phyloP scores from a whole-genome alignment of 2,329 filamentous ascomycete genomes.

The Scorias spongiosa region DNA sequence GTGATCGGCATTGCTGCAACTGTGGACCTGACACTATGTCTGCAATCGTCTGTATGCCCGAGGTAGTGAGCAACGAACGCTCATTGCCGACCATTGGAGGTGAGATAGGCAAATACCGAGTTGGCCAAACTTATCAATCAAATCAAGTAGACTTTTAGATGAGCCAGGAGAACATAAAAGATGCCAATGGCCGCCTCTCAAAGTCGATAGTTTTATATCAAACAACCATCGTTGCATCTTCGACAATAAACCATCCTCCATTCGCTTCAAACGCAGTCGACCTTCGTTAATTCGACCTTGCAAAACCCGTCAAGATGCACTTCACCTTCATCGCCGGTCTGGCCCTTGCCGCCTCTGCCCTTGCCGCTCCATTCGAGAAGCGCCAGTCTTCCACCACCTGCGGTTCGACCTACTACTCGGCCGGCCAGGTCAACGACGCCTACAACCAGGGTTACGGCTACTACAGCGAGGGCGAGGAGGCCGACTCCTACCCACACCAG shows the following conservation, averaged over 20 bases:
- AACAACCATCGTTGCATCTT: no score
- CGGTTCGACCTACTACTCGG: conserved; percentile 38
- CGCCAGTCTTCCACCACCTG: conserved; percentile 37
- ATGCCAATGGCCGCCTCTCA: no score
- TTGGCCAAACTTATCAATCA: no score
- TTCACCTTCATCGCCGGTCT: conserved; percentile 15
- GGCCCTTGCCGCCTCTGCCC: conserved; percentile 13
- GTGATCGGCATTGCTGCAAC: not conserved
- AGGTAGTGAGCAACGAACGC: not conserved
- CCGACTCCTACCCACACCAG: conserved; percentile 18
- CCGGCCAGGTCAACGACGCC: conserved; percentile 34
- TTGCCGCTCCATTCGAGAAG: conserved; percentile 18
- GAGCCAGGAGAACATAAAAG: no score
- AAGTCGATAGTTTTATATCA: no score
- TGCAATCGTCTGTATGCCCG: not conserved
- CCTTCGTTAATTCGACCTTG: no score
- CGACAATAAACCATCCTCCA: no score
- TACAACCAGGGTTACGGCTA: conserved; percentile 37
- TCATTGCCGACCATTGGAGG: not conserved
- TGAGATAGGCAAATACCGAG: not conserved
- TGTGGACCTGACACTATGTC: not conserved
- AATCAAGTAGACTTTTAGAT: no score
- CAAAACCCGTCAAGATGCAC: conserved; percentile 9
- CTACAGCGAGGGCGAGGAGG: conserved; percentile 23
- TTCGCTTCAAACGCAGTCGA: no score